Evolutionary conservation across 257 asterid species (phyloP), one percentile per base, ranked within the genome.

Genomic region (Asclepias syriaca): DNA sequence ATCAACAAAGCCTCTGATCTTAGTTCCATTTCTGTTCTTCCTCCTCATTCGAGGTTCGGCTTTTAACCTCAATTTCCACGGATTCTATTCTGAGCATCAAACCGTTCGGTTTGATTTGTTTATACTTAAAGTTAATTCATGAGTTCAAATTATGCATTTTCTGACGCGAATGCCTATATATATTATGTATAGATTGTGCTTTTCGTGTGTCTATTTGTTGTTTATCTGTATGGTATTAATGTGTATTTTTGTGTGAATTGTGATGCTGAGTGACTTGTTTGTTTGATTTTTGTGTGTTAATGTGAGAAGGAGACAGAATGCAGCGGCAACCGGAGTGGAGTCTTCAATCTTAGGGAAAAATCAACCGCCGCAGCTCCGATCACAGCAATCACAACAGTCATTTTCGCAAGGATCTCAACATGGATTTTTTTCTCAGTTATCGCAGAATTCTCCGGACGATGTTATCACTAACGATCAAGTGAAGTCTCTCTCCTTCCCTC

Each of bases 321-420:
- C 50, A 21, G 80, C 69, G 71, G 72, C 84, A 9, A 66, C 81
- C 58, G 91, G 92, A 81, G 34, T 79, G 21, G 97, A 91, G 77
- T 68, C 93, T 55, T 85, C 89, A 9, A 69, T 81, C 34, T 87
- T 81, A 1, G 91, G 89, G 46, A 87, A 88, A 78, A 85, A 85
- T 77, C 93, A 85, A 81, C 68, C 78, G 12, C 70, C 89, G 73
- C 85, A 78, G 76, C 61, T 69, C 65, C 85, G 82, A 70, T 70
- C 84, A 55, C 93, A 85, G 64, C 86, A 69, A 73, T 88, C 98
- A 22, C 98, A 89, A 84, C 85, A 61, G 82, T 81, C 97, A 60
- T 81, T 87, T 74, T 88, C 96, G 32, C 98, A 87, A 74, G 99
- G 97, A 81, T 89, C 98, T 69, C 99, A 94, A 88, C 96, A 81